Evolutionary conservation across 2,329 filamentous ascomycete species (phyloP), one percentile per base, ranked within the genome.

Genomic region (Fusarium setosum): DNA sequence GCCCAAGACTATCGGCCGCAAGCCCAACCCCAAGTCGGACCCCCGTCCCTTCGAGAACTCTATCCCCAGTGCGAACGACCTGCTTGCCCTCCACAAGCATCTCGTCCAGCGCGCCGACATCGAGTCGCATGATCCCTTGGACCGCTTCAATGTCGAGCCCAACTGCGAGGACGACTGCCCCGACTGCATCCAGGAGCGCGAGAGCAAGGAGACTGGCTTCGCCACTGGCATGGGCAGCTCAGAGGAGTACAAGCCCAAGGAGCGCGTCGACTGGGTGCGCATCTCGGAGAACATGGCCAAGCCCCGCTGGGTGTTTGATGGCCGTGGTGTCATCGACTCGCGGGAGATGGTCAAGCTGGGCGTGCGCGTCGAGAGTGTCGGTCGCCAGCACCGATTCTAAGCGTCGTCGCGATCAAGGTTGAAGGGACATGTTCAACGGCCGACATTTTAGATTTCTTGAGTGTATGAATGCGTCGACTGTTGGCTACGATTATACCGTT

Each of bases 221-320:
- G 77, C 76, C 17, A 81, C 78, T 7, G 79, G 81, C 12, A 80
- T 81, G 69, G 80, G 80, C 51, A 77, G 76, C 51, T 74, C 76
- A n/a, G 77, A 78, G 35, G 81, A 83, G 70, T 80, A 83, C 74
- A 80, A 78, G 66, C 65, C 78, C 53, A 84, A 81, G 73, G 82
- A 82, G 72, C 77, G 74, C 34, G 71, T 87, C 17, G 82, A 87
- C 75, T 87, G 85, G 84, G 77, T 76, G 54, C 80, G 76, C 73
- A 83, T 87, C 40, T 77, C 83, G 41, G 72, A 78, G 51, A 73
- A 75, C 63, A 86, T 87, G 83, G 78, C 77, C 47, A 82, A 83
- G 75, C 84, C 85, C 11, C 82, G 81, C 56, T 86, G 83, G 83
- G 76, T 87, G 23, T 87, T 87, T 74, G 84, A 87, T 59, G 85